phyloP scores from a whole-genome alignment of 1,139 yeast species.

The Suhomyces choctaworum region DNA sequence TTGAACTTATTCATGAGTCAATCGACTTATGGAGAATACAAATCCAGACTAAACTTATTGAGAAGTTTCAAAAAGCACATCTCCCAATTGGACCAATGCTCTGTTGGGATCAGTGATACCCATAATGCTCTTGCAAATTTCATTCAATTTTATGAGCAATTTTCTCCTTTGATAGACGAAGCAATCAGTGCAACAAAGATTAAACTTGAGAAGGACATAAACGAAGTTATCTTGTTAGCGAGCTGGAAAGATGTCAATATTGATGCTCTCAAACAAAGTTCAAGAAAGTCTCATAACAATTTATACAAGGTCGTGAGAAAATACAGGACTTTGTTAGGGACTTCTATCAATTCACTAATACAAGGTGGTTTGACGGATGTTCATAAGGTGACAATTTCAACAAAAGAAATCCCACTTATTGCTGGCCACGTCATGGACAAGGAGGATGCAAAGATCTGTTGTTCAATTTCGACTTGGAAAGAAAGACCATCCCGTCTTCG shows the following conservation, averaged over 20 bases:
- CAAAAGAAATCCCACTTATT: conserved; percentile 16
- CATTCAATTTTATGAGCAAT: conserved; percentile 66
- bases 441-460: conserved; percentile 19
- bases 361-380: conserved; percentile 55
- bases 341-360: conserved; percentile 55
- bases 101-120: conserved; percentile 16
- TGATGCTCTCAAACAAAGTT: conserved; percentile 90
- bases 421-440: conserved; percentile 19
- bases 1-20: conserved; percentile 75
- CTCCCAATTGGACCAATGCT: conserved; percentile 16
- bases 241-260: conserved; percentile 97
- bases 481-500: conserved; percentile 57
- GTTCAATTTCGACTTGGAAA: conserved; percentile 46
- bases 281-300: conserved; percentile 80
- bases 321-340: conserved; percentile 64
- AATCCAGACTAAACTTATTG: conserved; percentile 56
- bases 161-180: conserved; percentile 47
- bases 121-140: conserved; percentile 59
- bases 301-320: conserved; percentile 83
- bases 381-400: conserved; percentile 12
- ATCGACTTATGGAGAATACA: conserved; percentile 74
- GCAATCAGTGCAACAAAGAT: conserved; percentile 49
- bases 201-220: conserved; percentile 71
- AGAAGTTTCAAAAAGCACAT: conserved; percentile 62
- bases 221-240: conserved; percentile 83